A percentile compares a stretch with the other conserved stretches of the same genome.
Conservation (phyloP, 2,329 filamentous ascomycete genomes). For the Monosporascus sp. region DNA sequence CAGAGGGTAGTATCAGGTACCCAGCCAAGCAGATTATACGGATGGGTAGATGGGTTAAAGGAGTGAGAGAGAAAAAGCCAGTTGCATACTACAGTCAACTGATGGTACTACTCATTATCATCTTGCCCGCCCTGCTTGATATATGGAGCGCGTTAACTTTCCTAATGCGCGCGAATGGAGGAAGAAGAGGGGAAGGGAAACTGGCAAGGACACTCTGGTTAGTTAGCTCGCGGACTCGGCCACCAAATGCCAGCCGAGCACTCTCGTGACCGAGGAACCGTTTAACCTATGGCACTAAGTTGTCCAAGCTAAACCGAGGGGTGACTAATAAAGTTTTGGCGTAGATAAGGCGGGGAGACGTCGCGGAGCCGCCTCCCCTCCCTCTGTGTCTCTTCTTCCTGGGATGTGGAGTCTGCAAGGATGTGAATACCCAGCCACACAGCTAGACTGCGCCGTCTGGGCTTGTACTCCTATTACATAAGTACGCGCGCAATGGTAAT, state of each 20-base stretch:
- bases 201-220: conserved; percentile 8
- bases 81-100: neutral
- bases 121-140: no score
- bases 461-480: neutral
- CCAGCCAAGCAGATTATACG: no score
- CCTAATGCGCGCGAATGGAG: neutral
- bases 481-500: no score
- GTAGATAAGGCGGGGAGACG: neutral
- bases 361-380: neutral
- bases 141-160: neutral
- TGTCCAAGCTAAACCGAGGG: neutral
- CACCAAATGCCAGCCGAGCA: no score
- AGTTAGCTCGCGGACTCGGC: conserved; percentile 5
- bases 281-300: no score
- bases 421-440: no score
- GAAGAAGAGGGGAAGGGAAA: neutral
- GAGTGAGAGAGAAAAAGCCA: no score
- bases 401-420: no score
- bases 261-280: no score
- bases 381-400: neutral
- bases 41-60: no score
- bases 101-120: no score
- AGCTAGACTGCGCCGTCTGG: neutral
- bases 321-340: neutral
- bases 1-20: no score